phyloP scores from a whole-genome alignment of 352 stramenopile species.

The Globisporangium middletonii region DNA sequence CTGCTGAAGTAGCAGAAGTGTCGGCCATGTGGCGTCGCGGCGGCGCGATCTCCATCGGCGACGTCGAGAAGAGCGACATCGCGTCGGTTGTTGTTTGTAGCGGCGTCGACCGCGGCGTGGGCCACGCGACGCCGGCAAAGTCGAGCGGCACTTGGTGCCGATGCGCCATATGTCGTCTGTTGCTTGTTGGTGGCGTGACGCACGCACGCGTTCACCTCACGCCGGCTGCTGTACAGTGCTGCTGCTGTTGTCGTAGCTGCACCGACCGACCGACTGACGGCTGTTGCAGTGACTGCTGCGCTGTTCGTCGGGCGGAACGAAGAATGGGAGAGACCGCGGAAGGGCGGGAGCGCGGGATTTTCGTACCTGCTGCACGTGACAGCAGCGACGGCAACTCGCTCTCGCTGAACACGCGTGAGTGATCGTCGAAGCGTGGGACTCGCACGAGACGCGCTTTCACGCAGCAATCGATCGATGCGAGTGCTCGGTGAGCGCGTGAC shows the following conservation, averaged over 20 bases:
- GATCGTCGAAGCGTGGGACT: too few species aligned
- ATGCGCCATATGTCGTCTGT: neutral
- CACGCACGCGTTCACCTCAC: neutral
- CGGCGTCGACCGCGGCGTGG: neutral
- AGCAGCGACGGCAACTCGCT: too few species aligned
- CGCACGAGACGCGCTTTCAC: too few species aligned
- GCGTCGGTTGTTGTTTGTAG: conserved; percentile 1
- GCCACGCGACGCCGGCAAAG: conserved; percentile 3
- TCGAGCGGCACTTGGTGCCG: neutral
- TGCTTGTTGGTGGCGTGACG: neutral
- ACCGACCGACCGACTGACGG: too few species aligned
- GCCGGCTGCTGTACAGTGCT: neutral
- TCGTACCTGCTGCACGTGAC: conserved; percentile 1
- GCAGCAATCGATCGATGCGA: too few species aligned
- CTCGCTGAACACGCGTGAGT: too few species aligned
- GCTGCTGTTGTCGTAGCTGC: neutral
- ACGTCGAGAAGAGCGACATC: conserved; percentile 11
- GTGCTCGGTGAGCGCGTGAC: too few species aligned
- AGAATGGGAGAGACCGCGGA: conserved; percentile 3
- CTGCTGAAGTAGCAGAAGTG: neutral
- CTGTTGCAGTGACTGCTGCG: neutral
- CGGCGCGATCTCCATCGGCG: conserved; percentile 7
- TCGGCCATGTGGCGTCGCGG: neutral
- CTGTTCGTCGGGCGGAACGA: conserved; percentile 5
- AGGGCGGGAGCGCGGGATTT: neutral